Conservation (phyloP, 2,329 filamentous ascomycete species). For the Ophiostoma sp. region DNA sequence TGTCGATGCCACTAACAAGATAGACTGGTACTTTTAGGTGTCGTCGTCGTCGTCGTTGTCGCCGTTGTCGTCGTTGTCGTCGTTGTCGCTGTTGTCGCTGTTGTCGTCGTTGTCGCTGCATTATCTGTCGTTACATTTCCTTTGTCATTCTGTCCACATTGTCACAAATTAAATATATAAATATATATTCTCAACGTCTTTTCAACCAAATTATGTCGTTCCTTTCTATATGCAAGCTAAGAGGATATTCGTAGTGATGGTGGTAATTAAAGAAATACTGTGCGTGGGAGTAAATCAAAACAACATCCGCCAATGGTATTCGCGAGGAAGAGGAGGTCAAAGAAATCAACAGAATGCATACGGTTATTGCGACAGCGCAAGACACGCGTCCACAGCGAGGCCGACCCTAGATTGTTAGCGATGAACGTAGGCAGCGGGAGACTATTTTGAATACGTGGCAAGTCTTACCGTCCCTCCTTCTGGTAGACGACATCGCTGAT, state of each 20-base stretch:
- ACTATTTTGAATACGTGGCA: constrained; percentile 38
- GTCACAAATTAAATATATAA: not conserved
- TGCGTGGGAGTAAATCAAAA: not conserved
- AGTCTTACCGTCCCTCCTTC: constrained; percentile 84
- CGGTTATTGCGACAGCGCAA: constrained; percentile 59
- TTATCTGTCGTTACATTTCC: not conserved
- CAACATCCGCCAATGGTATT: constrained; percentile 9
- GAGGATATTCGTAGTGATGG: not conserved
- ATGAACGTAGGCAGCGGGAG: not conserved
- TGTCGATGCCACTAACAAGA: not conserved
- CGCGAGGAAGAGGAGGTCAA: not conserved
- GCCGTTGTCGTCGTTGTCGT: no score
- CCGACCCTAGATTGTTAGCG: constrained; percentile 61
- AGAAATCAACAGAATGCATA: not conserved
- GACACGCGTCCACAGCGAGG: constrained; percentile 80
- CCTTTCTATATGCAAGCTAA: constrained; percentile 12
- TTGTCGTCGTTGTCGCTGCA: not conserved
- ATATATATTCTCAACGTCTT: not conserved
- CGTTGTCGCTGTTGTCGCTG: not conserved
- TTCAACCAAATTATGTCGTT: no score
- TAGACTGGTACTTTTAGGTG: constrained; percentile 15
- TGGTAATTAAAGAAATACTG: no score
- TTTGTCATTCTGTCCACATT: not conserved
- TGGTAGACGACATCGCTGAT: constrained; percentile 96
- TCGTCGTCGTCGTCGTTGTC: no score